These are phyloP conservation scores for Lithospermum erythrorhizon DNA, from an alignment of 257 asterid genomes.

Conservation along the genomic window DNA sequence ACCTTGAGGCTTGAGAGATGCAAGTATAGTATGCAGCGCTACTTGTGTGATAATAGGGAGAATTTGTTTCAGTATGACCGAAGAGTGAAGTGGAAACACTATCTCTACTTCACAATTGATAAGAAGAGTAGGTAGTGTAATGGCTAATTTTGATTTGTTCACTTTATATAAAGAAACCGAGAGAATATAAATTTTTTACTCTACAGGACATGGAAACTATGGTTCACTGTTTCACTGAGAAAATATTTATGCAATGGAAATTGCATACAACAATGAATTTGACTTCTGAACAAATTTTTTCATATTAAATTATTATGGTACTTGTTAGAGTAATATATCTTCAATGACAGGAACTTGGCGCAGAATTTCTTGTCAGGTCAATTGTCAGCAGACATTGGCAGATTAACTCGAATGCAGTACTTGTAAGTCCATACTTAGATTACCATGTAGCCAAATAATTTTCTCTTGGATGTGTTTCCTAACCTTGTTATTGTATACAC, in stretches of 20 bases:
- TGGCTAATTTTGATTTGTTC: no score
- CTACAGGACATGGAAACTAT: no score
- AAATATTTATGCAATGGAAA: no score
- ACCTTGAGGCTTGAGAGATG: no score
- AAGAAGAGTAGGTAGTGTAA: no score
- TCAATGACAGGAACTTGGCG: conserved; percentile 37
- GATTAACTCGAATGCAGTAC: conserved; percentile 51
- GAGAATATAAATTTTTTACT: no score
- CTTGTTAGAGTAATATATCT: not conserved
- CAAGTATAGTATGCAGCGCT: no score
- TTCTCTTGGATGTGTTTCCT: not conserved
- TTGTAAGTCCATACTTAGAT: conserved; percentile 28
- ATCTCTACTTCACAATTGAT: no score
- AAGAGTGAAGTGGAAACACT: no score
- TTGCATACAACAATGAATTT: not conserved
- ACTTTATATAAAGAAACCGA: no score
- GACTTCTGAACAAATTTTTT: not conserved
- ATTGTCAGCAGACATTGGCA: conserved; percentile 41
- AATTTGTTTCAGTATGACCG: no score
- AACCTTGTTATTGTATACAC: not conserved
- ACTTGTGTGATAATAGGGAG: no score
- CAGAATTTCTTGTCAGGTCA: conserved; percentile 59
- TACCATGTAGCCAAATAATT: not conserved
- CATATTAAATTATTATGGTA: not conserved
- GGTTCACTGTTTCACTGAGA: conserved; percentile 2